Base-by-base conservation (phyloP, 2,329 filamentous ascomycete genomes). In the Aspergillus hiratsukae region DNA sequence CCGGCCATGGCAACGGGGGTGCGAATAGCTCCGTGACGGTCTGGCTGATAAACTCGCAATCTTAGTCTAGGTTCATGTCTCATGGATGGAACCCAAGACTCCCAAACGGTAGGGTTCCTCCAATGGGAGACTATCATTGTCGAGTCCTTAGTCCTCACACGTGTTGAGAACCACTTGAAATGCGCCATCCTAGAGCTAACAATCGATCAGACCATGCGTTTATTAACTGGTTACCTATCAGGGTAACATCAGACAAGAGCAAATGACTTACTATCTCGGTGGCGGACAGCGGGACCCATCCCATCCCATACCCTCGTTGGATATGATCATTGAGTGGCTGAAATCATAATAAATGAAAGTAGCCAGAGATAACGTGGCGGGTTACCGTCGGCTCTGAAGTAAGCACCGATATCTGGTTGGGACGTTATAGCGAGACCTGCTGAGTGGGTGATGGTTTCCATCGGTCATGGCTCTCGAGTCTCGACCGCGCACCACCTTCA, bases 301-400 rank as follows among this genome's bases (percentile, higher is more conserved):
- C 19, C 23, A 23, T 23, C 23, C 23, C 23, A 23, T 3, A 2
- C 9, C 23, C 11, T 23, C 19, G 5, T 7, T 14, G 11, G 21
- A 23, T 37, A 37, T 37, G 43, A 23, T 25, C 21, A 7, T 7
- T 46, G 43, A 46, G 19, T 46, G 19, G 43, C 43, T 46, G 6
- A 27, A 7, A 46, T 46, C 45, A 21, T 51, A 19, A 5, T 51
- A 17, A 31, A 35, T 40, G 21, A 23, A 49, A 51, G 29, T 28
- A 46, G 45, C 28, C 31, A 10, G 40, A 48, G 54, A 53, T 53
- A 53, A 56, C 11, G 37, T 51, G 48, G 35, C 51, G 54, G 51
- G 54, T 53, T 50, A 56, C 54, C 54, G 51, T 56, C 51, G 54
- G 54, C 50, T 7, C 21, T 56, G 41, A 19, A 45, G 3, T 19